A percentile compares a stretch with the other conserved stretches of the same genome.
phyloP scores from a whole-genome alignment of 1,284 basidiomycete species.

The Ustilago shanxiensis region DNA sequence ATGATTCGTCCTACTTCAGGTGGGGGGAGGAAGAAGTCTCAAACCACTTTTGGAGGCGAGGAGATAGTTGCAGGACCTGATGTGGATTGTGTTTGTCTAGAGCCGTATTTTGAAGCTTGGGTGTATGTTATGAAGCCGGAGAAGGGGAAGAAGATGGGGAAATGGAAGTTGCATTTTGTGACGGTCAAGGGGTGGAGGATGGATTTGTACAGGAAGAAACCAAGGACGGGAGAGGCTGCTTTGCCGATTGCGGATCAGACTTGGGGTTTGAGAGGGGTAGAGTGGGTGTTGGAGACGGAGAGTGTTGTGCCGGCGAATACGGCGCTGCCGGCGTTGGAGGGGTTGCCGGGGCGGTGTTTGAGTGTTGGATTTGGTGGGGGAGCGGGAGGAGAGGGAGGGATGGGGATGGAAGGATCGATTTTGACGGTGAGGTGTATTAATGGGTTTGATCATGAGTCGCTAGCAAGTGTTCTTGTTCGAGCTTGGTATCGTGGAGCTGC shows the following conservation, averaged over 20 bases:
- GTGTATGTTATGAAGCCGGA: conserved; percentile 56
- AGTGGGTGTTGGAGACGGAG: conserved; percentile 41
- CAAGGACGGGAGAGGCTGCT: conserved; percentile 27
- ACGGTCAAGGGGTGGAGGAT: conserved; percentile 51
- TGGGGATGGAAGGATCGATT: not conserved
- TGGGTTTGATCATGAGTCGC: conserved; percentile 47
- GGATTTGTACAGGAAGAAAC: conserved; percentile 50
- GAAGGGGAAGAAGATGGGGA: conserved; percentile 31
- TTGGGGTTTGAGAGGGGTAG: conserved; percentile 33
- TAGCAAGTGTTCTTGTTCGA: conserved; percentile 37
- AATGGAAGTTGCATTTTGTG: conserved; percentile 61
- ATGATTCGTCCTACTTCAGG: conserved; percentile 10
- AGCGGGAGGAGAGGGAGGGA: not conserved
- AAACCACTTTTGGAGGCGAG: conserved; percentile 3
- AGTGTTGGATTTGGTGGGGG: conserved; percentile 21
- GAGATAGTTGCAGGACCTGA: conserved; percentile 26
- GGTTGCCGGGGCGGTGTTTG: conserved; percentile 26
- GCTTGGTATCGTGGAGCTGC: conserved; percentile 33
- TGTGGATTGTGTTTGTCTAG: conserved; percentile 24
- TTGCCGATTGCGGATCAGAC: conserved; percentile 26
- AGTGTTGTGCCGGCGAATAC: conserved; percentile 18
- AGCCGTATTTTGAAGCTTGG: conserved; percentile 61
- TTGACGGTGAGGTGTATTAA: conserved; percentile 51
- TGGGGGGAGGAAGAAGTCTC: conserved; percentile 3
- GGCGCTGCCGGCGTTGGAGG: conserved; percentile 37